phyloP scores from a whole-genome alignment of 176 grass and related monocot genomes.

The bread wheat (Triticum aestivum) region IWGSC_CS_RefSeq_v2.1 NC_057810.1:723373011-723373510 shows the following conservation, averaged over 20 bases:
- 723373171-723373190: not conserved
- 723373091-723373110: not conserved
- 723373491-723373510: not conserved
- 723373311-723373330: not conserved
- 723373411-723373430: not conserved
- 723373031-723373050: constrained; percentile 78
- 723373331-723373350: not conserved
- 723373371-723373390: not conserved
- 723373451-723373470: not conserved
- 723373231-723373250: not conserved
- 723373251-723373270: not conserved
- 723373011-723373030: constrained; percentile 79
- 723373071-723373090: constrained; percentile 1
- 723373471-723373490: not conserved
- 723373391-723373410: not conserved
- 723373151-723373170: not conserved
- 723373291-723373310: not conserved
- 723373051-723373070: not conserved
- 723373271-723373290: not conserved
- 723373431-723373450: not conserved
- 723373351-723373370: not conserved
- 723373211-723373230: not conserved
- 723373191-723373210: not conserved
- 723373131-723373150: constrained; percentile 7
- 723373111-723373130: not conserved